Base-by-base conservation (phyloP, 306 rosid species). In the Trifolium repens region DNA sequence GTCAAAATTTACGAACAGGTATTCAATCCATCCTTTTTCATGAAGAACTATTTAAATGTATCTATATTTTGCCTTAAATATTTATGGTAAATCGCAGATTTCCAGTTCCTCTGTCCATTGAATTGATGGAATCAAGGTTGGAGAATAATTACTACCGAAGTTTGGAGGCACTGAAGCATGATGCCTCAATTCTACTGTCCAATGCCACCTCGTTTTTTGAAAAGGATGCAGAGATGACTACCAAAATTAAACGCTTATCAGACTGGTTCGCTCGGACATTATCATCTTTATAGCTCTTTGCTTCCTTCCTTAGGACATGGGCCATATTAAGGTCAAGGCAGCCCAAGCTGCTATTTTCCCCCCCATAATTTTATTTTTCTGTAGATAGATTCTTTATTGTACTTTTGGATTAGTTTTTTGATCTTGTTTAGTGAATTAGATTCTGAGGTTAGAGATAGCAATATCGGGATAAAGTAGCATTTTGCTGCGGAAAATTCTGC, bases 61-160 rank as follows among this genome's bases (percentile, higher is more conserved):
- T 69, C 60, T 42, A 54, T 40, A 73, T 68, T 53, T 53, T 34
- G 24, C 13, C 68, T 60, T 46, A 15, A 59, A 75, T 24, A 34
- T 69, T 26, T 80, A 34, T 69, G 76, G 43, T 77, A 72, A 75
- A 81, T 65, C 78, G 77, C 88, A 96, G 99, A 93, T 96, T 87
- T 78, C 91, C 97, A 34, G 99, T 96, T 43, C 92, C 99, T 19
- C 16, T 96, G 67, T 81, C 94, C 67, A 83, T 96, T 14, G 97
- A 90, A 12, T 79, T 87, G 87, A 90, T 96, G 76, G 79, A 83
- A 52, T 79, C 84, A 66, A 92, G 99, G 76, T 63, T 96, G 87
- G 96, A 92, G 79, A 92, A 92, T 69, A 82, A 82, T 62, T 96
- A 96, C 83, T 90, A 96, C 80, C 92, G 99, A 52, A 88, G 92